Evolutionary conservation across 139 green algal species (phyloP), one percentile per base, ranked within the genome.

Genomic region (Picochlorum sp.): DNA sequence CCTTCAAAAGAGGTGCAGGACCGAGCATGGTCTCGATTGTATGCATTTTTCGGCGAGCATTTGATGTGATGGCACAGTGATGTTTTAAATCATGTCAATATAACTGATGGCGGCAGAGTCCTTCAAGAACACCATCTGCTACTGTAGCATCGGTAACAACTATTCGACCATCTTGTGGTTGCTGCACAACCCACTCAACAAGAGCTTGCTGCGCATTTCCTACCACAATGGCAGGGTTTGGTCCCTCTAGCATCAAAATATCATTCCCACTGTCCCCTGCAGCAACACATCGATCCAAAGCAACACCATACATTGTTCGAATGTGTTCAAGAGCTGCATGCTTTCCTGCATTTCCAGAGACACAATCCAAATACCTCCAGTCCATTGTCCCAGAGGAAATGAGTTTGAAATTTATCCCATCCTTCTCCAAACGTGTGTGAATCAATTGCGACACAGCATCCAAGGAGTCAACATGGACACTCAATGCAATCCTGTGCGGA

Each of bases 261-360:
- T 97, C 90, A 69, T 97, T 97, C 34, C 88, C 90, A 16, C 66
- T 85, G 80, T 97, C 90, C 1, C 90, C 90, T 32, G 86, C 91
- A n/a, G 90, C 88, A 46, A 96, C 77, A 9, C 85, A 93, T 24
- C 68, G 59, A 2, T 61, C 38, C 3, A 66, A 23, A 0, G 76
- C 62, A 69, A 95, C 84, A 32, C 75, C 77, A 54, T 87, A 86
- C 23, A 79, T 59, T 30, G 66, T 59, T 15, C 89, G 71, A 49
- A 93, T 79, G 49, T 92, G 86, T 49, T 95, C 84, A 24, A 95
- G 71, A 3, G 88, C 84, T 58, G 89, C 79, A 50, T 86, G 75
- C 80, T 95, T 97, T 58, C 90, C 90, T 23, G 77, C 89, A 20
- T 72, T 69, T 11, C 76, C 66, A 10, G 78, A 74, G 4, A 95